Conservation (phyloP, 208 protist genomes). For the Crithidia acanthocephali region DNA sequence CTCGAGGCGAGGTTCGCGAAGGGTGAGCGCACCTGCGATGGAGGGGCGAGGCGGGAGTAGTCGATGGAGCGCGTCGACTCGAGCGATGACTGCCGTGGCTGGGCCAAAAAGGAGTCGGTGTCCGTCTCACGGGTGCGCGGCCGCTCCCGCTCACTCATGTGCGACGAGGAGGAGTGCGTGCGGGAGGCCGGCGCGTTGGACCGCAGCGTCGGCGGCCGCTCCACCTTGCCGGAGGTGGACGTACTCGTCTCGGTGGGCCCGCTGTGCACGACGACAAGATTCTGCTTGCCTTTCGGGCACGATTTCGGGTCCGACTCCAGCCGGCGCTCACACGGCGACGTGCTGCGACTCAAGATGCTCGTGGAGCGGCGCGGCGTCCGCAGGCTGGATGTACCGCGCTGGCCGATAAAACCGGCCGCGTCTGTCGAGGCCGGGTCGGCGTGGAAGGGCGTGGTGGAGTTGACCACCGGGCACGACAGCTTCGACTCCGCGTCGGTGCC, state of each 20-base stretch:
- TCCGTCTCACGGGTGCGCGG: slow-evolving; percentile 9
- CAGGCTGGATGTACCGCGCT: slow-evolving; percentile 55
- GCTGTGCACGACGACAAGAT: slow-evolving; percentile 43
- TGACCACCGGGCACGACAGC: slow-evolving; percentile 55
- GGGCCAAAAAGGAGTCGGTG: slow-evolving; percentile 1
- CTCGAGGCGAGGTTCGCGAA: slow-evolving; percentile 73
- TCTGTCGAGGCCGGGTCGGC: slow-evolving; percentile 38
- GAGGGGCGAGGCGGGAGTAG: slow-evolving; percentile 52
- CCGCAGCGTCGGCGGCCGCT: slow-evolving; percentile 21
- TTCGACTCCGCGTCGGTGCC: slow-evolving; percentile 55
- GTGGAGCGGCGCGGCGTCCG: slow-evolving; percentile 45
- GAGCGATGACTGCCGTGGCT: slow-evolving; percentile 20
- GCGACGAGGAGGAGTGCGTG: slow-evolving; percentile 26
- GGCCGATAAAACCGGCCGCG: slow-evolving; percentile 48
- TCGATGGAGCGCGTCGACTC: slow-evolving; percentile 34
- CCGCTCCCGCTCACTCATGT: slow-evolving; percentile 18
- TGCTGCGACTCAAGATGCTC: slow-evolving; percentile 81
- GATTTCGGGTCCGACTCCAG: slow-evolving; percentile 66
- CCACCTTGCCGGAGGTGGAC: slow-evolving; percentile 12
- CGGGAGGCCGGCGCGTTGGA: slow-evolving; percentile 12
- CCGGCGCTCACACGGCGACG: slow-evolving; percentile 56
- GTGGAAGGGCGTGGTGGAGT: slow-evolving; percentile 40
- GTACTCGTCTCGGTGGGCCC: slow-evolving; percentile 17
- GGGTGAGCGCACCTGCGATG: slow-evolving; percentile 47
- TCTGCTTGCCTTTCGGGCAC: slow-evolving; percentile 66